Base-by-base conservation (phyloP, 176 grass and related monocot genomes). In the Phragmites australis region DNA sequence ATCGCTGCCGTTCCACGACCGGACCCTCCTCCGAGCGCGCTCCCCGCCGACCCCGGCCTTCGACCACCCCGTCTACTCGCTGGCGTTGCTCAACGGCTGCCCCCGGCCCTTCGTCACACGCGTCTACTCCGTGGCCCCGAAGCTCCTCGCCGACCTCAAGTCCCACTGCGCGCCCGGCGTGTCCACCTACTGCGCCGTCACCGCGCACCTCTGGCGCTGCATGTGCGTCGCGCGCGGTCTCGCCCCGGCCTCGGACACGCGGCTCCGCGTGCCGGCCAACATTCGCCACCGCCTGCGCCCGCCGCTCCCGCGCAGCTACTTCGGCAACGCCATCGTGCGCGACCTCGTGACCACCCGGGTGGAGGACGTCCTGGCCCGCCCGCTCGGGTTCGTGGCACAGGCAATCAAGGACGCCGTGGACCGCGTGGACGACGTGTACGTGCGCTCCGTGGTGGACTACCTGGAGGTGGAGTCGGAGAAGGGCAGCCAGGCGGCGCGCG, bases 271-370 rank as follows among this genome's bases (percentile, higher is more conserved):
- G 21, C 84, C 87, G 6, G 81, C 82, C 17, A 82, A 93, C 58
- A 14, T 89, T 10, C 91, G 91, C 6, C 68, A 56, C 50, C 91
- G 84, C 39, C 60, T 93, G 0, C 70, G 56, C 11, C 91, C 81
- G 30, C 49, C 56, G 17, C 84, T 93, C 3, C 91, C 81, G 2
- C 51, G 27, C 1, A 32, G 70, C 64, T 94, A 87, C 50, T 76
- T 91, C 22, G 92, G 92, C 74, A 92, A 90, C 40, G 88, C 80
- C 45, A 83, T 90, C 60, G 80, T 90, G 79, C 75, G 88, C 5
- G 76, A 82, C 69, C 84, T 86, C 17, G 75, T 82, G 0, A 12
- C 52, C 34, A 68, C 46, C 2, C 23, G 7, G 2, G 81, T 56
- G 1, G 70, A 17, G 2, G 70, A 83, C 13, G 15, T 83, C 8